Conservation (phyloP, 257 asterid species). For the Nicotiana paniculata region DNA sequence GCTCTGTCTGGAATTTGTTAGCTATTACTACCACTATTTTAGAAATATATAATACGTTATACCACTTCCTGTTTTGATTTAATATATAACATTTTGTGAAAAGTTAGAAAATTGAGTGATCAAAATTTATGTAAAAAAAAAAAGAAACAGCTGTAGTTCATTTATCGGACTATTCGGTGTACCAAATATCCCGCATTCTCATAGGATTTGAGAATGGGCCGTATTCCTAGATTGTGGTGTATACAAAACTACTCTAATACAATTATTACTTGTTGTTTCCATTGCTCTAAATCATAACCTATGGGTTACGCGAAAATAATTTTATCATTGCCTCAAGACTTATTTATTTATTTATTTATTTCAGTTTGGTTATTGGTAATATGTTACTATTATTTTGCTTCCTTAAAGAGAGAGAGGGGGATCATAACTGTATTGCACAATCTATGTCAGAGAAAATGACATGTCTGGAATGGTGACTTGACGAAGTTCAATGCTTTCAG, state of each 20-base stretch:
- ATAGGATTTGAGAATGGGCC: accelerated
- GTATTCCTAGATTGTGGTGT: accelerated
- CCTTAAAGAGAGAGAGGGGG: too few species aligned
- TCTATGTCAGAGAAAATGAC: not conserved
- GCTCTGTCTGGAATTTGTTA: not conserved
- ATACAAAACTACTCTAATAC: too few species aligned
- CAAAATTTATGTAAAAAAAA: not conserved
- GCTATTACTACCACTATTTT: not conserved
- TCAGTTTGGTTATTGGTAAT: too few species aligned
- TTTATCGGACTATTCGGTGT: not conserved
- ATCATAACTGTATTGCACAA: not conserved
- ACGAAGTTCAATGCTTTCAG: not conserved
- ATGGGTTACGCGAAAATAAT: too few species aligned
- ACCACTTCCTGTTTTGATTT: not conserved
- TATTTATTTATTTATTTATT: too few species aligned
- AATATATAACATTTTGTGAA: too few species aligned
- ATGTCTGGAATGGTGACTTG: not conserved
- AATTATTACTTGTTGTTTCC: too few species aligned
- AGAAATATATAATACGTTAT: not conserved
- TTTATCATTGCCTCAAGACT: too few species aligned
- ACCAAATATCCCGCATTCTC: too few species aligned
- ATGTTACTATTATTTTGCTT: too few species aligned
- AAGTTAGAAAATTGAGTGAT: not conserved
- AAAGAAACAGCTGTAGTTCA: not conserved
- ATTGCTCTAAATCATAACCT: too few species aligned